These are phyloP conservation scores for Ascochyta rabiei DNA, from an alignment of 2,329 filamentous ascomycete genomes.

Conservation along the genomic window DNA sequence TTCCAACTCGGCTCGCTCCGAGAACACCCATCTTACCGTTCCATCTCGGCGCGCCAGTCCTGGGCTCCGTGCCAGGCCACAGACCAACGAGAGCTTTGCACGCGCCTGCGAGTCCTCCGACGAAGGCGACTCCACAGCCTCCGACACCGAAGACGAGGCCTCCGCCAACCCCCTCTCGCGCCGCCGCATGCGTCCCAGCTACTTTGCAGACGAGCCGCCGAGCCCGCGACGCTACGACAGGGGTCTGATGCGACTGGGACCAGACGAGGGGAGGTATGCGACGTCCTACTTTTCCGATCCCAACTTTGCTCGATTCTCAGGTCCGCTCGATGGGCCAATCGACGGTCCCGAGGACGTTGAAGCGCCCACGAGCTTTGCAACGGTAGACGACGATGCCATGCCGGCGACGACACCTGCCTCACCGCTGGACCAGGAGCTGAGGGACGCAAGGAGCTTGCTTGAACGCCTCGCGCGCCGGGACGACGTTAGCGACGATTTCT, in stretches of 20 bases:
- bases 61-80: constrained; percentile 17
- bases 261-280: constrained; percentile 38
- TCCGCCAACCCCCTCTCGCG: constrained; percentile 27
- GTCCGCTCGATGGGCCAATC: constrained; percentile 18
- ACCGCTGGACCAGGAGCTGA: constrained; percentile 52
- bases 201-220: constrained; percentile 37
- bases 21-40: constrained; percentile 47
- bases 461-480: constrained; percentile 71
- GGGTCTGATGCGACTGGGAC: constrained; percentile 34
- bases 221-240: constrained; percentile 37
- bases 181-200: constrained; percentile 26
- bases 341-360: constrained; percentile 21
- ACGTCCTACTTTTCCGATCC: constrained; percentile 33
- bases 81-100: constrained; percentile 52
- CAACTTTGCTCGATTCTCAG: background rate
- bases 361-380: constrained; percentile 9
- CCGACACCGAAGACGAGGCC: constrained; percentile 61
- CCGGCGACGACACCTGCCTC: constrained; percentile 15
- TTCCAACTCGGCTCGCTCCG: constrained; percentile 50
- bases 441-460: constrained; percentile 74
- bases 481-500: constrained; percentile 84
- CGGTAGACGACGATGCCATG: constrained; percentile 27
- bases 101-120: constrained; percentile 58
- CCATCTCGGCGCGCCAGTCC: constrained; percentile 47
- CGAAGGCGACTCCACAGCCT: constrained; percentile 49